Conservation (phyloP, 2,329 filamentous ascomycete genomes). For the Chrysosporium queenslandicum region DNA sequence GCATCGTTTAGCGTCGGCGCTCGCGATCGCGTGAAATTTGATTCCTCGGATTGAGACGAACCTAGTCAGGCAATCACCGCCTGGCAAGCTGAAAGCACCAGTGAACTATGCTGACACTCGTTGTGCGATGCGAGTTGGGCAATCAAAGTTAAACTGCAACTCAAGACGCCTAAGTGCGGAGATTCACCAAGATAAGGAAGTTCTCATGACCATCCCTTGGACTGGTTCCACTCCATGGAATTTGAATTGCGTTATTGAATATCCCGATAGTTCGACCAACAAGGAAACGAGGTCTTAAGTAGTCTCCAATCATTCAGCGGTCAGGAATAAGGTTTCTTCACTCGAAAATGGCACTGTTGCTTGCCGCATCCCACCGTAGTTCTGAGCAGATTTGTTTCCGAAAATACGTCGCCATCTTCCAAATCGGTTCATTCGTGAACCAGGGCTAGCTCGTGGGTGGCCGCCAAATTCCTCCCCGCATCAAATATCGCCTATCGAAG, state of each 20-base stretch:
- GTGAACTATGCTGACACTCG: not conserved
- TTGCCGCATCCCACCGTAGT: not conserved
- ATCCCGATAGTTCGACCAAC: not conserved
- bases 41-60: not conserved
- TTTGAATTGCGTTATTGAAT: not conserved
- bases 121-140: not conserved
- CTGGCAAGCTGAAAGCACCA: not conserved
- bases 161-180: slow-evolving; percentile 6
- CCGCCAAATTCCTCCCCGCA: too few species aligned
- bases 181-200: not conserved
- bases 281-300: not conserved
- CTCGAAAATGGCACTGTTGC: not conserved
- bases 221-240: slow-evolving; percentile 1
- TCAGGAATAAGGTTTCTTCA: slow-evolving; percentile 4
- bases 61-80: not conserved
- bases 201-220: not conserved
- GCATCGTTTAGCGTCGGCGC: not conserved
- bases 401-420: too few species aligned
- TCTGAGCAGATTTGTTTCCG: not conserved
- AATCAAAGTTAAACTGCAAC: slow-evolving; percentile 1
- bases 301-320: not conserved
- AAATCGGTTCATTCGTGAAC: too few species aligned
- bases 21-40: not conserved
- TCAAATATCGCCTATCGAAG: too few species aligned
- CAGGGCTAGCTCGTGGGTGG: too few species aligned